Evolutionary conservation across 495 filamentous ascomycete species (phyloP), one percentile per base, ranked within the genome.

Genomic region (Amniculicola lignicola): DNA sequence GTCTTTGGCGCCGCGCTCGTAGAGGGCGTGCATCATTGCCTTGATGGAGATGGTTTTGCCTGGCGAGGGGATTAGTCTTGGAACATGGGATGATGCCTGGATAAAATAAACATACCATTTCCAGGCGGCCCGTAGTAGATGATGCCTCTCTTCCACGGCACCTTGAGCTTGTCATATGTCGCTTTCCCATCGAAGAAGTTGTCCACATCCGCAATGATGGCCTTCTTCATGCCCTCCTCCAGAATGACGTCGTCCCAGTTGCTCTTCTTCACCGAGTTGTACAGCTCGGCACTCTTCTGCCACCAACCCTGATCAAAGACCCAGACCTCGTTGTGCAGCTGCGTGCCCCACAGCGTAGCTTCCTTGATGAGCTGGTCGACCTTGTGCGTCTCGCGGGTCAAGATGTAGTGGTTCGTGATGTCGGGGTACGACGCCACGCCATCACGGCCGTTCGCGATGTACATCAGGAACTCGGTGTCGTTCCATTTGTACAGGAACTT

Each of bases 231-330:
- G 36, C 70, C 69, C 36, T 72, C 65, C 33, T 84, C 79, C n/a
- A 87, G 70, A 31, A 88, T 85, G 11, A 87, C 83, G 49, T 80
- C 76, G 3, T 81, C 77, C 84, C 83, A 87, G 23, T 70, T 67
- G 2, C 77, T 68, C 22, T 78, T 75, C 61, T 76, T 70, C 27
- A 86, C 72, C 50, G 75, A 77, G 31, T 77, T 47, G 69, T 71
- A 87, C 11, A 87, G 74, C 59, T 80, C 80, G 4, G 61, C 62
- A 58, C 66, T 77, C 71, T 85, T 87, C 52, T 72, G 59, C 85
- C 83, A 88, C 12, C 51, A 71, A 9, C 81, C 78, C 18, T 68
- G 33, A 57, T 87, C 83, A 55, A 78, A 87, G 0, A 88, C 80
- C 68, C 79, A 82, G 31, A 88, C 74, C 67, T 86, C 80, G 14